phyloP scores from a whole-genome alignment of 2,329 filamentous ascomycete species.

The Alternaria ventricosa region DNA sequence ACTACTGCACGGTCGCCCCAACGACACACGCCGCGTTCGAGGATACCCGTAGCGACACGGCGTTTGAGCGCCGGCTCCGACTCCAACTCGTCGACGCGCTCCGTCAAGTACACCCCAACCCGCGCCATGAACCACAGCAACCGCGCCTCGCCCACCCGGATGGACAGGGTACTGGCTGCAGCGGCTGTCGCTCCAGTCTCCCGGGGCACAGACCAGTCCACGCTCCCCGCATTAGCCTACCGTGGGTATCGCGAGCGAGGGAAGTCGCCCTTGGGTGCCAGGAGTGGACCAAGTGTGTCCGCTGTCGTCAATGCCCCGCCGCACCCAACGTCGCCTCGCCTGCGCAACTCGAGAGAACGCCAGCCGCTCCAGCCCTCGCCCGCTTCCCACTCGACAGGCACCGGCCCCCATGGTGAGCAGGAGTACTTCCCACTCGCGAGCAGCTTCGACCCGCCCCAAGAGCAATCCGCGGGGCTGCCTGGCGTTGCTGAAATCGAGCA shows the following conservation, averaged over 20 bases:
- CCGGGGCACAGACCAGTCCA: conserved; percentile 24
- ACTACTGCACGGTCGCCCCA: conserved; percentile 21
- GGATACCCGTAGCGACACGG: conserved; percentile 42
- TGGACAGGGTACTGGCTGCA: conserved; percentile 24
- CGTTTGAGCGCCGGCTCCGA: conserved; percentile 45
- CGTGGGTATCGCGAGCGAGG: conserved; percentile 41
- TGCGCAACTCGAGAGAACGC: conserved; percentile 44
- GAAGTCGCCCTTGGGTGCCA: conserved; percentile 34
- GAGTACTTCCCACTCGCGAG: conserved; percentile 33
- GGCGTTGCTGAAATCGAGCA: conserved; percentile 5
- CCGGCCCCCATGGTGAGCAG: conserved; percentile 28
- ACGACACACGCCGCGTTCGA: conserved; percentile 38
- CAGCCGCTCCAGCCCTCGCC: conserved; percentile 38
- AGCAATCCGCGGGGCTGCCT: conserved; percentile 2
- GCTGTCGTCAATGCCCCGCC: conserved; percentile 40
- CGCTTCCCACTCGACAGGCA: conserved; percentile 22
- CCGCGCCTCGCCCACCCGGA: conserved; percentile 36
- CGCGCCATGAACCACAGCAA: conserved; percentile 29
- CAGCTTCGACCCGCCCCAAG: conserved; percentile 19
- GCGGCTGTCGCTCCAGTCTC: conserved; percentile 5
- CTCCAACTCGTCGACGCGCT: conserved; percentile 44
- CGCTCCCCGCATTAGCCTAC: conserved; percentile 39
- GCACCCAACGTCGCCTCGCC: conserved; percentile 40
- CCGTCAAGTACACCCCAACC: conserved; percentile 38
- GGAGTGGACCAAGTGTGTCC: conserved; percentile 33